A percentile compares a stretch with the other conserved stretches of the same genome.
phyloP scores from a whole-genome alignment of 108 stramenopile species.

The Cyclotella cryptica region DNA sequence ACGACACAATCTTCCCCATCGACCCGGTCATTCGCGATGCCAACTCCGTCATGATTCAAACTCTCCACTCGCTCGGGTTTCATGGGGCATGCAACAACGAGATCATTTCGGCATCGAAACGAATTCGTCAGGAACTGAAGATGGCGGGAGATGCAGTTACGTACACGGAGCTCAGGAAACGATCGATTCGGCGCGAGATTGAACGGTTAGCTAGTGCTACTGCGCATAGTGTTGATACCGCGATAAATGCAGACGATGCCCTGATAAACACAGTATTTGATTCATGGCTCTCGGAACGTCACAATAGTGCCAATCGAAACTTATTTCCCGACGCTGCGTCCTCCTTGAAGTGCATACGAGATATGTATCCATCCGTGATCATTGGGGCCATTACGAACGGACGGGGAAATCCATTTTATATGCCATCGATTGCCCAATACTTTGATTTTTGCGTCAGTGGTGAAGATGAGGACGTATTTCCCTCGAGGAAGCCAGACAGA shows the following conservation, averaged over 20 bases:
- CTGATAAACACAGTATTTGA: conserved; percentile 58
- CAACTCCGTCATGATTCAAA: conserved; percentile 47
- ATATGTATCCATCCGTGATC: conserved; percentile 44
- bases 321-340: conserved; percentile 53
- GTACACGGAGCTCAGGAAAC: conserved; percentile 65
- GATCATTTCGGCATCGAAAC: conserved; percentile 50
- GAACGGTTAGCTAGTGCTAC: conserved; percentile 11
- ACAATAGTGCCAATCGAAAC: conserved; percentile 64
- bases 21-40: conserved; percentile 56
- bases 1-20: conserved; percentile 74
- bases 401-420: conserved; percentile 67
- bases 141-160: conserved; percentile 47
- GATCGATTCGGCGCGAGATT: conserved; percentile 48
- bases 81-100: conserved; percentile 35
- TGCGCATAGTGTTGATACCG: not conserved
- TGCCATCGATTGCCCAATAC: conserved; percentile 53
- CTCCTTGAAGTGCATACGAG: conserved; percentile 39
- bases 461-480: conserved; percentile 71
- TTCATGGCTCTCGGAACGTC: conserved; percentile 66
- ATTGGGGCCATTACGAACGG: conserved; percentile 84
- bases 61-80: conserved; percentile 34
- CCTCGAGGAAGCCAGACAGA: conserved; percentile 60
- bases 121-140: conserved; percentile 51
- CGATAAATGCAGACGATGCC: not conserved
- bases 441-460: conserved; percentile 81